A percentile compares a stretch with the other conserved stretches of the same genome.
Evolutionary conservation across 1,139 yeast genomes (phyloP).

Genomic region (Hyphopichia wangnamkhiaoensis): DNA sequence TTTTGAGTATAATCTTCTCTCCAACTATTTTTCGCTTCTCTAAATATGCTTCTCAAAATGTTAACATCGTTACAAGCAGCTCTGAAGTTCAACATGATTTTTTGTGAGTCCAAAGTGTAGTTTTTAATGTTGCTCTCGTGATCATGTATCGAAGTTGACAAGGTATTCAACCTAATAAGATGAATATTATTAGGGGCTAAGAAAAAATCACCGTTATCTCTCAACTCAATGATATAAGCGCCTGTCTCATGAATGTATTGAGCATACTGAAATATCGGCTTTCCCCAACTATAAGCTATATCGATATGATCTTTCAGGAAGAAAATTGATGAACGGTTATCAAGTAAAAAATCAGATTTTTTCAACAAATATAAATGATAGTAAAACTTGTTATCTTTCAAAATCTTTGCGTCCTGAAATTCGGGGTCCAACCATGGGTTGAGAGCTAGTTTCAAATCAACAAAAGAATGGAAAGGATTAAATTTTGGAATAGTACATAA

Average conservation of each 20-base stretch:
- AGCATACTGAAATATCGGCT: constrained; percentile 75
- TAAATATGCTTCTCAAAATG: constrained; percentile 52
- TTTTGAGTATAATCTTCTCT: constrained; percentile 24
- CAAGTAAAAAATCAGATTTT: constrained; percentile 73
- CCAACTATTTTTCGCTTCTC: constrained; percentile 58
- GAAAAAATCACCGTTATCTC: constrained; percentile 78
- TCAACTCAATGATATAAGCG: constrained; percentile 81
- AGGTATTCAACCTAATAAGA: constrained; percentile 59
- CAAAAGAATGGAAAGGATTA: constrained; percentile 88
- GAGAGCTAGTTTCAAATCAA: constrained; percentile 61
- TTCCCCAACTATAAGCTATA: constrained; percentile 87
- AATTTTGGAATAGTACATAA: constrained; percentile 70
- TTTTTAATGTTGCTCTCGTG: constrained; percentile 28
- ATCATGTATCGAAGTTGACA: constrained; percentile 26
- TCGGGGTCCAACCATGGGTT: constrained; percentile 69
- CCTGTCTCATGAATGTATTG: constrained; percentile 93
- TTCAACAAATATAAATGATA: constrained; percentile 67
- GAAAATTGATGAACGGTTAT: constrained; percentile 72
- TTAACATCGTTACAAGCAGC: constrained; percentile 57
- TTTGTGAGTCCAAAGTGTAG: constrained; percentile 60
- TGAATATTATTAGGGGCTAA: constrained; percentile 81
- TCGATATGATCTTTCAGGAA: constrained; percentile 55
- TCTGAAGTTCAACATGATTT: constrained; percentile 69
- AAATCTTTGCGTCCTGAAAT: constrained; percentile 49
- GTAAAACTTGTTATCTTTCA: constrained; percentile 53